Evolutionary conservation across 129 eudicot genomes (phyloP), one percentile per base, ranked within the genome.

Genomic region (Glebionis coronaria): DNA sequence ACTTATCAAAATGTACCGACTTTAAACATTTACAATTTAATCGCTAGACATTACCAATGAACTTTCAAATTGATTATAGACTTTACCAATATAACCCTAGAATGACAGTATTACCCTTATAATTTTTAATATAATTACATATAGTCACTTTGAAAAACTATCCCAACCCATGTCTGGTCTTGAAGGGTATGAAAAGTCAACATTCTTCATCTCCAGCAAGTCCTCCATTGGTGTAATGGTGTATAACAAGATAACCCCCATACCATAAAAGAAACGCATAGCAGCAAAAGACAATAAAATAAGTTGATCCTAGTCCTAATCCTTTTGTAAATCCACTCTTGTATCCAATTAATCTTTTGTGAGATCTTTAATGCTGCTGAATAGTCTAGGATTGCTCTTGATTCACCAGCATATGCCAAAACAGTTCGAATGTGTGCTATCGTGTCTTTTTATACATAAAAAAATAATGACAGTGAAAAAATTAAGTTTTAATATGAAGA

Each of bases 241-340:
- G 99, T 71, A 97, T 75, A 75, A 93, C 97, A 46, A 93, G 86
- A 79, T 89, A 89, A 3, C 99, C 99, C 11, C 99, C 99, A 72
- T 93, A 93, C 99, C 99, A 93, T 27, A 93, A 79, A 44, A 93
- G 84, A 67, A 93, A 93, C 10, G 99, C 99, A 78, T 93, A 93
- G 50, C 95, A 93, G 63, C 97, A 89, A 59, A 93, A 93, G 27
- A 87, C 99, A 56, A 92, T 86, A 69, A 93, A 93, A 68, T 93
- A 93, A 10, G 99, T 93, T 62, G 92, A 92, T 56, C 99, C 99
- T n/a, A 93, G 73, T 56, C 99, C 99, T 76, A 87, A 35, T 63
- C 99, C 99, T 74, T 93, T 93, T 45, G 99, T 79, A 49, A 93
- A 81, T 79, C 99, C 99, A 66, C 78, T 86, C 78, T 83, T 93